Base-by-base conservation (phyloP, 345 rosid species). In the Salix exigua region DNA sequence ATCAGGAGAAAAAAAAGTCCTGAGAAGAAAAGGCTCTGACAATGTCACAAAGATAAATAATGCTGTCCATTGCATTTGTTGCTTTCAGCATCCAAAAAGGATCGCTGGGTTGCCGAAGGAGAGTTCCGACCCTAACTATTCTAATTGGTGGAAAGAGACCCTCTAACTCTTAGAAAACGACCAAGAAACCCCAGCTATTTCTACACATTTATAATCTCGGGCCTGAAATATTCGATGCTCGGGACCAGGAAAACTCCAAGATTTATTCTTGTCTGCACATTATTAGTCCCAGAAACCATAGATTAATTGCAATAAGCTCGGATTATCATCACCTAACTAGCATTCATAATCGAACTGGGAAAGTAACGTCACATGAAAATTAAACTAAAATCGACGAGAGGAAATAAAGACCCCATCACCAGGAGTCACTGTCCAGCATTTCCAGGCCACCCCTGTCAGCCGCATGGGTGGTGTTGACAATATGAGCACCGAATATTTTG, bases 381-480 rank as follows among this genome's bases (percentile, higher is more conserved):
- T 6, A 8, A 7, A 38, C 12, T 38, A 38, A 38, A 38, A 38
- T 8, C 42, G 42, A 38, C 42, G 0, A 8, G 2, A 9, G 26
- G 12, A 55, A n/a, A 3, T 23, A n/a, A 55, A 5, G 13, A 55
- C 19, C 18, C 35, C 61, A 61, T 21, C 10, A 62, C n/a, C 44
- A 17, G 28, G 40, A 40, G 76, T 40, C 68, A 42, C 4, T 42
- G 76, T 73, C 68, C 26, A 10, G 4, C 12, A n/a, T 23, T n/a
- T 55, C 3, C 4, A 7, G 14, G 40, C 25, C 69, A 33, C 14
- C 70, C 38, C 50, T 3, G 10, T 1, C 35, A 35, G 33, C 51
- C 71, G 71, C 71, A 75, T 50, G 38, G 66, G 73, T 12, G 10
- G 12, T 66, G 65, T 35, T 31, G 64, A 61, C 65, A 38, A 44